phyloP scores from a whole-genome alignment of 2,329 filamentous ascomycete genomes.

The Colletotrichum lupini region DNA sequence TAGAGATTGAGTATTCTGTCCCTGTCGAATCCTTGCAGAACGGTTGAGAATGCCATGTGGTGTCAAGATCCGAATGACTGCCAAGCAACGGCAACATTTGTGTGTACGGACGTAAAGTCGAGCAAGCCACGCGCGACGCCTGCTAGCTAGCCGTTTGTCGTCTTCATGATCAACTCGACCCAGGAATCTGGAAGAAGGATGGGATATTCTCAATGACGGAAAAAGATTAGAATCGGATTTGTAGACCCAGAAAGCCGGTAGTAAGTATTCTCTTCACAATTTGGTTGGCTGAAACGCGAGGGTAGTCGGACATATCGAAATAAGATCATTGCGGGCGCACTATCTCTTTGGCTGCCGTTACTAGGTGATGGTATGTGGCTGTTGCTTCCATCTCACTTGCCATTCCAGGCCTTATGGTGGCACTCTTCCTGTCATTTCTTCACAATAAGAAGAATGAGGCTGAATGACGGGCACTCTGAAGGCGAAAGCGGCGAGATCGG shows the following conservation, averaged over 20 bases:
- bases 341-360: not conserved
- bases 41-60: constrained; percentile 30
- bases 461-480: not conserved
- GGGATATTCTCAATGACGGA: not conserved
- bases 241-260: not conserved
- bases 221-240: not conserved
- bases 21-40: not conserved
- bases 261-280: not conserved
- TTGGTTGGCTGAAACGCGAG: not conserved
- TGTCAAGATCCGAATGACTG: constrained; percentile 3
- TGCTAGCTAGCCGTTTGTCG: not conserved
- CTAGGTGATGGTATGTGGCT: not conserved
- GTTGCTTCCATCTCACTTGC: not conserved
- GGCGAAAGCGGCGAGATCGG: not conserved
- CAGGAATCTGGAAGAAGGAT: not conserved
- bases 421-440: not conserved
- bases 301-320: not conserved
- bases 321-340: not conserved
- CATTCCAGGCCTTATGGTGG: too few relatives aligned
- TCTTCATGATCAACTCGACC: not conserved
- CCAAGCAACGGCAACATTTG: constrained; percentile 9
- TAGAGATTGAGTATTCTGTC: not conserved
- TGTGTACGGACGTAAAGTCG: constrained; percentile 33
- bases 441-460: not conserved
- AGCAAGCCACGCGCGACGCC: not conserved